phyloP scores from a whole-genome alignment of 139 green algal species.

The Chlorella ohadii region DNA sequence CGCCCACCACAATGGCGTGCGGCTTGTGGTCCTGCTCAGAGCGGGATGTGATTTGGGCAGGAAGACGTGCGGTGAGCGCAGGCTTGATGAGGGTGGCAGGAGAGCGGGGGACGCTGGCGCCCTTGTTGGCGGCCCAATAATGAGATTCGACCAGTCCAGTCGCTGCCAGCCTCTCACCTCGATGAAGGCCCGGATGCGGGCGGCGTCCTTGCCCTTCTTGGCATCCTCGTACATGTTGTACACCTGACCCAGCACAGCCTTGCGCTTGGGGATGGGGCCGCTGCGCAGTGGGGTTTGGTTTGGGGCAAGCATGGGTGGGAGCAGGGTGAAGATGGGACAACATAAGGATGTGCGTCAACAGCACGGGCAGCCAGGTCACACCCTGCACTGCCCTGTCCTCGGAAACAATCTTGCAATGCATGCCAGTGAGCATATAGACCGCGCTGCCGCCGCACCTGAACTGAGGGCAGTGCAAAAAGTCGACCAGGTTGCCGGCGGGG shows the following conservation, averaged over 20 bases:
- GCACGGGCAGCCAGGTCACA: no score
- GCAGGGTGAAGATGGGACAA: no score
- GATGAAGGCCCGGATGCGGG: conserved; percentile 73
- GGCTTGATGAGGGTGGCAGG: background rate
- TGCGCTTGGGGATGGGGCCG: conserved; percentile 52
- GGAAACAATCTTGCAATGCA: no score
- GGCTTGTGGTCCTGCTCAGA: conserved; percentile 79
- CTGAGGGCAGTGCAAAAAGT: conserved; percentile 51
- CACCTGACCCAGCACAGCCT: conserved; percentile 23
- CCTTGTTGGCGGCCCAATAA: no score
- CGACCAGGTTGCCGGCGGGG: conserved; percentile 39
- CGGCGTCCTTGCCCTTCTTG: conserved; percentile 52
- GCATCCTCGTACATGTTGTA: conserved; percentile 59
- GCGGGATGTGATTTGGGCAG: no score
- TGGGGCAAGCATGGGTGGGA: no score
- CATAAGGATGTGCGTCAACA: no score
- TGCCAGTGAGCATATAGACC: no score
- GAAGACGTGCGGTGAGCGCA: background rate
- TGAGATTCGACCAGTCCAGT: no score
- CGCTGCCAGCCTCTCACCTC: background rate
- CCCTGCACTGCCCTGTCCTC: no score
- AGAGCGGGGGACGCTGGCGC: no score
- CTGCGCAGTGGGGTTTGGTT: no score
- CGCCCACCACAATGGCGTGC: conserved; percentile 84
- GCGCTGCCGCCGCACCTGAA: conserved; percentile 34